phyloP scores from a whole-genome alignment of 192 early-diverging fungal genomes.

The Coemansia sp. region DNA sequence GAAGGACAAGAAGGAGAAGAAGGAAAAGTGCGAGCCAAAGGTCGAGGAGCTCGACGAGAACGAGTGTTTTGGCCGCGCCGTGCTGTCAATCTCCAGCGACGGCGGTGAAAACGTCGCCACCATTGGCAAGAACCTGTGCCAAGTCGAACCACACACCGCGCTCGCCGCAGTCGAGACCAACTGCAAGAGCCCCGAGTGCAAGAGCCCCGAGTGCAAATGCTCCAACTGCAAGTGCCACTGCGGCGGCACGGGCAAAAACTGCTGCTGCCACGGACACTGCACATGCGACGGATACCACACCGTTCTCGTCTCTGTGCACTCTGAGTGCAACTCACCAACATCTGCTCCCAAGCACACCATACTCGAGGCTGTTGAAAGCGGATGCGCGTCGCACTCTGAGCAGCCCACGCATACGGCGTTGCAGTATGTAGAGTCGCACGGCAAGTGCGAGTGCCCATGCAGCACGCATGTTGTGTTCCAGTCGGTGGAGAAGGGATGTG shows the following conservation, averaged over 20 bases:
- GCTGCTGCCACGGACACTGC: conserved; percentile 24
- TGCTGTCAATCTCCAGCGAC: conserved; percentile 29
- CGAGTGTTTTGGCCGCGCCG: conserved; percentile 43
- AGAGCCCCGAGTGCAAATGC: too few species aligned
- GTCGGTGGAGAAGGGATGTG: conserved; percentile 18
- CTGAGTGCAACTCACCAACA: neutral
- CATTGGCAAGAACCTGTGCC: conserved; percentile 40
- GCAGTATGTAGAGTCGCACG: conserved; percentile 13
- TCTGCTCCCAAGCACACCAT: conserved; percentile 10
- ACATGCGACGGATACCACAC: conserved; percentile 36
- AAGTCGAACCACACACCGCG: conserved; percentile 21
- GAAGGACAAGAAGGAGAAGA: conserved; percentile 7
- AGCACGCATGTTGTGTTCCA: conserved; percentile 25
- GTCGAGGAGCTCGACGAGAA: conserved; percentile 19
- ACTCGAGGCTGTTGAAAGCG: conserved; percentile 2
- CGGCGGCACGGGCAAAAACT: conserved; percentile 14
- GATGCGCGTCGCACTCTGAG: neutral
- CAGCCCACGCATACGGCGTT: conserved; percentile 17
- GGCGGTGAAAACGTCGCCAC: conserved; percentile 28
- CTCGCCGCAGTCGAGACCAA: conserved; percentile 23
- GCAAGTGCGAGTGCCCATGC: neutral
- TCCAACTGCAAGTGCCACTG: neutral
- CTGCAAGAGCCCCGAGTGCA: conserved; percentile 5
- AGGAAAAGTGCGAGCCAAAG: neutral
- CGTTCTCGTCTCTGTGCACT: conserved; percentile 26